A percentile compares a stretch with the other conserved stretches of the same genome.
Evolutionary conservation across 148 eudicot species (phyloP).

Genomic region (Rhododendron ferrugineum): DNA sequence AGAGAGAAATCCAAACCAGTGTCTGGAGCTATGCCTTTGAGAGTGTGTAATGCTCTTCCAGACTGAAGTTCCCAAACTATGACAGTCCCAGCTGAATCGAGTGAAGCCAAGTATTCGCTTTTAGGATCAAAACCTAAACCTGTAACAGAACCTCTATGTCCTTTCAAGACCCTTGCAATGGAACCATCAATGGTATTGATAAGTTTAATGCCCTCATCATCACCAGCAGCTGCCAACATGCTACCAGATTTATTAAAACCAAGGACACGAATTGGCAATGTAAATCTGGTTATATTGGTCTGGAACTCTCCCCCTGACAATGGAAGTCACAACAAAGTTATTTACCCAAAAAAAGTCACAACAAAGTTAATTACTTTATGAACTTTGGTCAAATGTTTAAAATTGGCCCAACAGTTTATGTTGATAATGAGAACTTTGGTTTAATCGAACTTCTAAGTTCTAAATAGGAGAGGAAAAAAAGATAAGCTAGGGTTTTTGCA

Average conservation of each 20-base stretch:
- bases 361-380: background rate
- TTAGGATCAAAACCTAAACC: constrained; percentile 94
- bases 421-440: constrained; percentile 7
- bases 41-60: constrained; percentile 58
- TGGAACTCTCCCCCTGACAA: constrained; percentile 86
- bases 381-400: background rate
- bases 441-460: background rate
- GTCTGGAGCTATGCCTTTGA: constrained; percentile 69
- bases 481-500: background rate
- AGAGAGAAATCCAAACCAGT: constrained; percentile 53
- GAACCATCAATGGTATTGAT: constrained; percentile 94
- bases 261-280: constrained; percentile 83
- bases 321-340: background rate
- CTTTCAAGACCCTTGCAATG: constrained; percentile 91
- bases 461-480: background rate
- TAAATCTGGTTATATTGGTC: constrained; percentile 91
- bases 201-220: constrained; percentile 96
- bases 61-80: constrained; percentile 83
- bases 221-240: constrained; percentile 97
- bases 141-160: constrained; percentile 75
- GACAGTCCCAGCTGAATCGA: constrained; percentile 83
- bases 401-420: background rate
- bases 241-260: constrained; percentile 88
- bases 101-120: constrained; percentile 80
- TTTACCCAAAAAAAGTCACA: background rate